Percentiles rank a stretch among this genome's conserved stretches.
Conservation (phyloP, 1,139 yeast species). For the Kodamaea sp. region DNA sequence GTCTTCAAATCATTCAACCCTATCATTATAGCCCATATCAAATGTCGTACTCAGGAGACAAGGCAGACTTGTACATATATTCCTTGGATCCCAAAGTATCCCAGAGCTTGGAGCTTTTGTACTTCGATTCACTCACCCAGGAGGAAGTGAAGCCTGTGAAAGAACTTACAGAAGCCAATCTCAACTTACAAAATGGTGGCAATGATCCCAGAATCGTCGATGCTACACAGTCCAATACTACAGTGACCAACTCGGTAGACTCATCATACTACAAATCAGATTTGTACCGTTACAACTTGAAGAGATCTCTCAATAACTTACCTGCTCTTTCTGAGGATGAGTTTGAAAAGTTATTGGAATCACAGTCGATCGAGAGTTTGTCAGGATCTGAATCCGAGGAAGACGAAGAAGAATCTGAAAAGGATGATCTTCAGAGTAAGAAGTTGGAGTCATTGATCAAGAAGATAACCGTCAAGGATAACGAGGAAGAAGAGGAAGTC, state of each 20-base stretch:
- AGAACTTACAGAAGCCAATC: slow-evolving; percentile 7
- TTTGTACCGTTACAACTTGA: slow-evolving; percentile 60
- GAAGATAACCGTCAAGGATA: slow-evolving; percentile 21
- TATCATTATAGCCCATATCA: neutral
- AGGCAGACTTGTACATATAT: slow-evolving; percentile 54
- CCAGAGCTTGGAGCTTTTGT: slow-evolving; percentile 52
- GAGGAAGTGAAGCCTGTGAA: slow-evolving; percentile 18
- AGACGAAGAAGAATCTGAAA: slow-evolving; percentile 20
- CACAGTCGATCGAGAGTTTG: slow-evolving; percentile 54
- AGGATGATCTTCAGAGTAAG: slow-evolving; percentile 10
- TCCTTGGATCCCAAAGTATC: slow-evolving; percentile 45
- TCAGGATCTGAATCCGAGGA: slow-evolving; percentile 55
- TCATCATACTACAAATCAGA: slow-evolving; percentile 54
- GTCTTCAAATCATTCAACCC: too few relatives aligned
- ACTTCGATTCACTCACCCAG: slow-evolving; percentile 53
- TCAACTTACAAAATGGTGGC: neutral
- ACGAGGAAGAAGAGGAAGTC: slow-evolving; percentile 26
- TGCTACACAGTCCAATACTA: neutral
- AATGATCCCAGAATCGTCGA: neutral
- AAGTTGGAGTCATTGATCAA: slow-evolving; percentile 39
- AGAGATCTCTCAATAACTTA: slow-evolving; percentile 50
- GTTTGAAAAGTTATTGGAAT: slow-evolving; percentile 58
- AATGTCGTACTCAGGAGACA: slow-evolving; percentile 15
- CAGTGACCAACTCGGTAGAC: slow-evolving; percentile 6
- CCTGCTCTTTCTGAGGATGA: slow-evolving; percentile 55